Conservation (phyloP, 768 basidiomycete genomes). For the Podaxis pistillaris region DNA sequence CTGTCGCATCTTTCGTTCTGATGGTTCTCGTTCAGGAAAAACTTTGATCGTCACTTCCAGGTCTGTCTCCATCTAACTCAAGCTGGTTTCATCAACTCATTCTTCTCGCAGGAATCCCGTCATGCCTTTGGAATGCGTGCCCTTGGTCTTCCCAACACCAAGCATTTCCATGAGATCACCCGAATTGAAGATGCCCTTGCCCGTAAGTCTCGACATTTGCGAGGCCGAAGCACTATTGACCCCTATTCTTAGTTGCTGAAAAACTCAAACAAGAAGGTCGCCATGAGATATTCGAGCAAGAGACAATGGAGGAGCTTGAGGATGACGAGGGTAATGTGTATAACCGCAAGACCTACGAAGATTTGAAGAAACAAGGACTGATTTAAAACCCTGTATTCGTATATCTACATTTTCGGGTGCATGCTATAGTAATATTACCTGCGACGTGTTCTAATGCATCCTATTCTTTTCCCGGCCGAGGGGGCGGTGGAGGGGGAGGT, state of each 20-base stretch:
- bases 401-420: conserved; percentile 3
- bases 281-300: conserved; percentile 88
- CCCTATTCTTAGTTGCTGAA: conserved; percentile 74
- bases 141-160: conserved; percentile 94
- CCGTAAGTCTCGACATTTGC: conserved; percentile 53
- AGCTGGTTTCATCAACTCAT: conserved; percentile 16
- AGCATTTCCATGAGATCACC: conserved; percentile 99
- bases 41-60: conserved; percentile 96
- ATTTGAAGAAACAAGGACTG: conserved; percentile 93
- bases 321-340: conserved; percentile 99
- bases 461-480: conserved; percentile 21
- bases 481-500: conserved; percentile 35
- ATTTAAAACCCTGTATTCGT: conserved; percentile 43
- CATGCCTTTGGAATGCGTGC: conserved; percentile 99
- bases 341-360: conserved; percentile 96
- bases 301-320: conserved; percentile 97
- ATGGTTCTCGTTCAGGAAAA: conserved; percentile 59
- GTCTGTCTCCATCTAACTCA: conserved; percentile 31
- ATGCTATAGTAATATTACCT: conserved; percentile 2
- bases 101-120: conserved; percentile 71
- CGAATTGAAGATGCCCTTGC: conserved; percentile 95
- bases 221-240: neutral
- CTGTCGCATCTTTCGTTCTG: neutral
- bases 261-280: conserved; percentile 97
- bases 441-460: neutral